Percentiles rank a stretch among this genome's conserved stretches.
Evolutionary conservation across 129 eudicot genomes (phyloP).

Genomic region (Helichrysum umbraculigerum): DNA sequence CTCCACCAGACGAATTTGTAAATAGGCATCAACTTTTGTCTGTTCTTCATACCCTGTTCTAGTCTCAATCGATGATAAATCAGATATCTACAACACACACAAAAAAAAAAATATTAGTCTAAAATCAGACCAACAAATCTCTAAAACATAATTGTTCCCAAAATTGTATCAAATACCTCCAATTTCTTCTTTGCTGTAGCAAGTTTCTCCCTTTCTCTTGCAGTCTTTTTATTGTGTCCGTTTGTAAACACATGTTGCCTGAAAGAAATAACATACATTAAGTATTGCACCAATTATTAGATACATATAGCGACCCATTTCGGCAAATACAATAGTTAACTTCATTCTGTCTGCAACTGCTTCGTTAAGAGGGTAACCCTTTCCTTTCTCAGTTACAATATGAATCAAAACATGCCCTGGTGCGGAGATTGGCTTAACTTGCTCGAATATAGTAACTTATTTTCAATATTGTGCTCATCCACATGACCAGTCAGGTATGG

Average conservation of each 20-base stretch:
- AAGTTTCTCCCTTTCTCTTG: conserved; percentile 71
- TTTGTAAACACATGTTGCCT: conserved; percentile 74
- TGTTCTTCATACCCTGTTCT: conserved; percentile 73
- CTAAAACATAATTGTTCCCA: conserved; percentile 9
- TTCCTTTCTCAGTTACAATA: conserved; percentile 80
- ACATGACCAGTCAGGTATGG: too few relatives aligned
- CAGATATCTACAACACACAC: conserved; percentile 68
- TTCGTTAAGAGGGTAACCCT: conserved; percentile 81
- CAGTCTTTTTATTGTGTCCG: conserved; percentile 54
- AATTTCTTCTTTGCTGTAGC: conserved; percentile 65
- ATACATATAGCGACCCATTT: background rate
- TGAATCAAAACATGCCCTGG: conserved; percentile 87
- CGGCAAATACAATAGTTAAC: background rate
- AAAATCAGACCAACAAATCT: conserved; percentile 5
- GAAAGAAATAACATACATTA: conserved; percentile 11
- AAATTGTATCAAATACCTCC: conserved; percentile 72
- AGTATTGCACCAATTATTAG: conserved; percentile 6
- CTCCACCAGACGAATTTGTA: conserved; percentile 65
- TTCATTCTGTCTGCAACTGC: too few relatives aligned
- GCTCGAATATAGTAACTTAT: too few relatives aligned
- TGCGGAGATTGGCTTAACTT: conserved; percentile 67
- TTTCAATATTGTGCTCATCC: too few relatives aligned
- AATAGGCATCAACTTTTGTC: conserved; percentile 45
- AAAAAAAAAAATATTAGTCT: background rate
- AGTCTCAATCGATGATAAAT: conserved; percentile 64